phyloP scores from a whole-genome alignment of 1,284 basidiomycete species.

The Irpex rosettiformis region DNA sequence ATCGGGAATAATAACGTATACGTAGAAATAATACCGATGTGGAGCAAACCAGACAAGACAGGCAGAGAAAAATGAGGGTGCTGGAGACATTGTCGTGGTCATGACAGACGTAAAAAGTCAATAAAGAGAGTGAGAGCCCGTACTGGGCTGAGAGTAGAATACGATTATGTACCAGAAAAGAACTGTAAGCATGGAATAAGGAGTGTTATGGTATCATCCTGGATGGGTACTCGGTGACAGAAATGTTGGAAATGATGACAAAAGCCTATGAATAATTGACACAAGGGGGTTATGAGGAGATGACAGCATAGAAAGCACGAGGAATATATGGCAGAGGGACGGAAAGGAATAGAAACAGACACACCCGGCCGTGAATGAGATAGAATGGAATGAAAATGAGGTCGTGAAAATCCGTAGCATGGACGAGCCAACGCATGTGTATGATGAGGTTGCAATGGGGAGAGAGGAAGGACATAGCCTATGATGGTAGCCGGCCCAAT shows the following conservation, averaged over 20 bases:
- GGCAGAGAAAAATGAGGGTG: not conserved
- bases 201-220: slow-evolving; percentile 33
- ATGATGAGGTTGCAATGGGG: too few relatives aligned
- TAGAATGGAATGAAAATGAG: slow-evolving; percentile 8
- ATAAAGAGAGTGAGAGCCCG: slow-evolving; percentile 2
- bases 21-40: not conserved
- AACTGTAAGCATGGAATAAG: slow-evolving; percentile 28
- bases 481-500: slow-evolving; percentile 32
- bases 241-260: slow-evolving; percentile 14
- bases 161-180: slow-evolving; percentile 1
- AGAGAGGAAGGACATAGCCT: not conserved
- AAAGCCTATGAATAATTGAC: slow-evolving; percentile 6
- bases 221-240: slow-evolving; percentile 19
- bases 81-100: slow-evolving; percentile 2
- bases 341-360: slow-evolving; percentile 6
- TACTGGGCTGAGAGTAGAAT: not conserved
- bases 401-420: slow-evolving; percentile 4
- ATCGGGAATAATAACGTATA: not conserved
- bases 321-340: not conserved
- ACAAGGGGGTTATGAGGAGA: slow-evolving; percentile 3
- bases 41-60: not conserved
- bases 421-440: not conserved
- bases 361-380: slow-evolving; percentile 12
- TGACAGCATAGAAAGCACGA: slow-evolving; percentile 26
- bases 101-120: not conserved